These are phyloP conservation scores for Lithospermum erythrorhizon DNA, from an alignment of 257 asterid species.

Conservation along the genomic window DNA sequence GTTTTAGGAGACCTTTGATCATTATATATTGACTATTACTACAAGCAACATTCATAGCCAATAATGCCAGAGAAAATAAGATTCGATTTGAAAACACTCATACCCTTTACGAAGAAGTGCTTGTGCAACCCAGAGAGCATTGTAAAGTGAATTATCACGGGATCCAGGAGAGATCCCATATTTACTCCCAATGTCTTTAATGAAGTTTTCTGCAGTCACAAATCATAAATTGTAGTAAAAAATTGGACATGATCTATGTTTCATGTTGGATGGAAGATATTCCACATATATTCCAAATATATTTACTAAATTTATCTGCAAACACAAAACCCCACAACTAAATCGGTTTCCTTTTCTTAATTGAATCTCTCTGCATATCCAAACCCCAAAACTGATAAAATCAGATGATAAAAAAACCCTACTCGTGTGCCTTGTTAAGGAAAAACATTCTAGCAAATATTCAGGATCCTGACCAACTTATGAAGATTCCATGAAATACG, in stretches of 20 bases:
- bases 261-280: background rate
- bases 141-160: slow-evolving; percentile 90
- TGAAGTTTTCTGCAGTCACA: slow-evolving; percentile 55
- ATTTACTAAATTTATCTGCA: no score
- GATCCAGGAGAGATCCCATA: slow-evolving; percentile 75
- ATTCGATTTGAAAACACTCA: slow-evolving; percentile 2
- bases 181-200: slow-evolving; percentile 65
- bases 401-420: no score
- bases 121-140: slow-evolving; percentile 96
- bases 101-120: slow-evolving; percentile 95
- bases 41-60: background rate
- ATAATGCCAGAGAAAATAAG: slow-evolving; percentile 4
- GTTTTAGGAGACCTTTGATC: slow-evolving; percentile 63
- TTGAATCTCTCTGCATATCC: no score
- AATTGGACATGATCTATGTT: background rate
- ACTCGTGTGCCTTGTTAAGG: no score
- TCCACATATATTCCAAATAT: no score
- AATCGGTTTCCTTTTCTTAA: no score
- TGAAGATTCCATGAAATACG: no score
- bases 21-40: slow-evolving; percentile 8
- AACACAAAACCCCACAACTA: no score
- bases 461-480: no score
- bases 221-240: background rate
- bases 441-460: no score
- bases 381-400: no score